phyloP scores from a whole-genome alignment of 441 rosid genomes.

The Mallotus repandus region DNA sequence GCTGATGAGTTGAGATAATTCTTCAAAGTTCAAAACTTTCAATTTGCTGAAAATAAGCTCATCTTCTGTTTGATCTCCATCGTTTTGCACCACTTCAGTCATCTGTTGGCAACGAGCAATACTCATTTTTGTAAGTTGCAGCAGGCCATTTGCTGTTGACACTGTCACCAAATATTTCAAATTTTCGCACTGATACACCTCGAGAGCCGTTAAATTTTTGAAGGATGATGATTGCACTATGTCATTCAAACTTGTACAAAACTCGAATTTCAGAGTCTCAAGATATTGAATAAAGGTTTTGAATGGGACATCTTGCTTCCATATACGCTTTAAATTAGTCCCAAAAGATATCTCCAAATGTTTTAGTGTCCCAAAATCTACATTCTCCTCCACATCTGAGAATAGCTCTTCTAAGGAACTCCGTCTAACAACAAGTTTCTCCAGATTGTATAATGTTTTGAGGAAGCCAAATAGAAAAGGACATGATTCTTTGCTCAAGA shows the following conservation, averaged over 20 bases:
- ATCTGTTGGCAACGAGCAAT: background rate
- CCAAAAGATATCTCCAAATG: background rate
- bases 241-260: background rate
- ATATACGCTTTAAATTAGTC: background rate
- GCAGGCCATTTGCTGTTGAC: background rate
- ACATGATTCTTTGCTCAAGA: background rate
- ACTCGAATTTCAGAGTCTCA: too few species aligned
- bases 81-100: background rate
- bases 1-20: background rate
- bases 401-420: background rate
- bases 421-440: background rate
- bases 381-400: too few species aligned
- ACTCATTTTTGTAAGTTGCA: background rate
- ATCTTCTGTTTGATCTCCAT: background rate
- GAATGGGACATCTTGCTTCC: background rate
- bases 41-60: background rate
- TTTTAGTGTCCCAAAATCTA: background rate
- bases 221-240: background rate
- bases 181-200: background rate
- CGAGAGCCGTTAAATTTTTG: background rate
- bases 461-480: background rate
- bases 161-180: background rate
- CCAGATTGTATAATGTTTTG: too few species aligned
- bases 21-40: background rate
- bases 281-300: background rate